Evolutionary conservation across 2,329 filamentous ascomycete genomes (phyloP).

Genomic region (Trichoderma hamatum): DNA sequence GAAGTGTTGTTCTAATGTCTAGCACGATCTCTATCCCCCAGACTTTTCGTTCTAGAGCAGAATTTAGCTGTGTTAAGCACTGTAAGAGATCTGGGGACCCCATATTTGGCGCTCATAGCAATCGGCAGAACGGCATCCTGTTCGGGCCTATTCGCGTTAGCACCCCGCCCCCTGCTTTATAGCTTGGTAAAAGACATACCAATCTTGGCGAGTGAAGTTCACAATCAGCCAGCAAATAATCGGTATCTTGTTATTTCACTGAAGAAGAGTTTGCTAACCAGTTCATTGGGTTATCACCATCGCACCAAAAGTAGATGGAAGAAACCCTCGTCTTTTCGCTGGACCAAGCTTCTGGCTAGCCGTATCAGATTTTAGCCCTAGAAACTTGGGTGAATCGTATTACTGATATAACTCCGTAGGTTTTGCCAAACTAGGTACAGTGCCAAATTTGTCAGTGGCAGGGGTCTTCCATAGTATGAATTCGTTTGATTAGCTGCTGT

Average conservation of each 20-base stretch:
- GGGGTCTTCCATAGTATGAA: not conserved
- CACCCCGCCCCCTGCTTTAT: not conserved
- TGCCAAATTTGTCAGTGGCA: not conserved
- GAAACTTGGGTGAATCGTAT: not conserved
- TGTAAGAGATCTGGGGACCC: slow-evolving; percentile 8
- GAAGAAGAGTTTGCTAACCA: not conserved
- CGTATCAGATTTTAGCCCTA: not conserved
- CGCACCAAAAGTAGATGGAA: not conserved
- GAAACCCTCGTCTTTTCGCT: not conserved
- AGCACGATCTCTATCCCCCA: not conserved
- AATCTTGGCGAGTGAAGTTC: not conserved
- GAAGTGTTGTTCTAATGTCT: not conserved
- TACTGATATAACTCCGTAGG: not conserved
- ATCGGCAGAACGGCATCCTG: slow-evolving; percentile 6
- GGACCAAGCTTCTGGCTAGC: not conserved
- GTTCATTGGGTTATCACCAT: not conserved
- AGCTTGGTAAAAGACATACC: not conserved
- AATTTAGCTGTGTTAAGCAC: not conserved
- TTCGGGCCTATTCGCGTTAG: slow-evolving; percentile 19
- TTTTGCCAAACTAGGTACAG: not conserved
- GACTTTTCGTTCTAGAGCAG: not conserved
- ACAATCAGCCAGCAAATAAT: not conserved
- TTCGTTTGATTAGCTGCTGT: not conserved
- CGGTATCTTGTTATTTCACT: not conserved
- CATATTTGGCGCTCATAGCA: not conserved